A percentile compares a stretch with the other conserved stretches of the same genome.
These are phyloP conservation scores for Cordyceps farinosa DNA, from an alignment of 2,329 filamentous ascomycete genomes.

Conservation along the genomic window DNA sequence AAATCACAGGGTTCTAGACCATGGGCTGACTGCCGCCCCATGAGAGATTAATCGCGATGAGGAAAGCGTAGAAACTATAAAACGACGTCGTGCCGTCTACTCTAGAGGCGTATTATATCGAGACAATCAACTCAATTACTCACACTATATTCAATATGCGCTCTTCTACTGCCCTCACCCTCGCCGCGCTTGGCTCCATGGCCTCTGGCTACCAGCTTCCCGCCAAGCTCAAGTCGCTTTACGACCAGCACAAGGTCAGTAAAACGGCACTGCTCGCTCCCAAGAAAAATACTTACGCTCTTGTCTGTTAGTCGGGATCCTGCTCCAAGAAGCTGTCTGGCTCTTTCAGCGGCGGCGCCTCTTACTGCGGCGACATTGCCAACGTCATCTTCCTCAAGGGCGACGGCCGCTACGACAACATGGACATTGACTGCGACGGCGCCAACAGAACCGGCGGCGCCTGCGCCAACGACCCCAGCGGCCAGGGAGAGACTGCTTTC, in stretches of 20 bases:
- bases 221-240: slow-evolving; percentile 19
- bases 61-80: neutral
- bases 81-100: neutral
- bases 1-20: neutral
- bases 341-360: neutral
- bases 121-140: neutral
- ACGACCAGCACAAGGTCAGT: slow-evolving; percentile 21
- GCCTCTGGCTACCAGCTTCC: slow-evolving; percentile 18
- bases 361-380: slow-evolving; percentile 18
- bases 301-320: neutral
- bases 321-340: slow-evolving; percentile 12
- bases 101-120: neutral
- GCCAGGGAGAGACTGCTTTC: slow-evolving; percentile 41
- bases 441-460: slow-evolving; percentile 36
- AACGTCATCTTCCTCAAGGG: slow-evolving; percentile 42
- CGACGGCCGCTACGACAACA: slow-evolving; percentile 36
- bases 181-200: slow-evolving; percentile 16
- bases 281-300: neutral
- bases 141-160: slow-evolving; percentile 13
- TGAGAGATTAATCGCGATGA: neutral
- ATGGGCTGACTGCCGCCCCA: too few species aligned
- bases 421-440: slow-evolving; percentile 53
- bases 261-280: too few species aligned
- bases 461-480: slow-evolving; percentile 31
- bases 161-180: slow-evolving; percentile 16